phyloP scores from a whole-genome alignment of 1,139 yeast genomes.

The Blastobotrys serpentis region DNA sequence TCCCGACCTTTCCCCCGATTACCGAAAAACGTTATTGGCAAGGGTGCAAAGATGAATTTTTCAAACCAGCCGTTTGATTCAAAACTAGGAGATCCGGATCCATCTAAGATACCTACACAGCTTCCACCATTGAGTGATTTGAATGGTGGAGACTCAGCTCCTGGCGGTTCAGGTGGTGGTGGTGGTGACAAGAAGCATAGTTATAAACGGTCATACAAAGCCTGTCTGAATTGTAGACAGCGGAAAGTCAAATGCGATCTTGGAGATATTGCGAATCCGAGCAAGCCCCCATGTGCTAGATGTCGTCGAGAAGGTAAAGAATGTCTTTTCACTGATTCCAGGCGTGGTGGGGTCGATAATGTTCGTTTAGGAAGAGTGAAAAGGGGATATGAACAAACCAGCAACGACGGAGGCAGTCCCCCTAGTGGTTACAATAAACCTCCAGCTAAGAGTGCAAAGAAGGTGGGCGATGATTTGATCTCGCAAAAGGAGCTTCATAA shows the following conservation, averaged over 20 bases:
- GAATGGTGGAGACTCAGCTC: slow-evolving; percentile 1
- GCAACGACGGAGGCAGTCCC: slow-evolving; percentile 6
- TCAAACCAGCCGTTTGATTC: not conserved
- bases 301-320: slow-evolving; percentile 78
- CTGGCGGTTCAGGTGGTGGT: not conserved
- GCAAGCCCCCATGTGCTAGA: slow-evolving; percentile 80
- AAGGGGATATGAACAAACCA: slow-evolving; percentile 15
- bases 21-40: no score
- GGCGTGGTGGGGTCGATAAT: slow-evolving; percentile 56
- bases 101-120: not conserved
- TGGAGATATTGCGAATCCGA: slow-evolving; percentile 54
- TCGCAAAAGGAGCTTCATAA: slow-evolving; percentile 42
- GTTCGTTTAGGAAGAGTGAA: slow-evolving; percentile 43
- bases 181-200: slow-evolving; percentile 3
- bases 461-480: slow-evolving; percentile 23
- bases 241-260: slow-evolving; percentile 22
- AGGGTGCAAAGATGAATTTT: no score
- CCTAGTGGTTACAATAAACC: not conserved
- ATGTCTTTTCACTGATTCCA: slow-evolving; percentile 71
- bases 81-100: not conserved
- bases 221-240: slow-evolving; percentile 36
- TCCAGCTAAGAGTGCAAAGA: not conserved
- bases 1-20: not conserved
- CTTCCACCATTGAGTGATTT: not conserved
- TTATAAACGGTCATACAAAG: slow-evolving; percentile 65